A percentile compares a stretch with the other conserved stretches of the same genome.
These are phyloP conservation scores for Akanthomyces uredinophilus DNA, from an alignment of 2,329 filamentous ascomycete species.

Conservation along the genomic window DNA sequence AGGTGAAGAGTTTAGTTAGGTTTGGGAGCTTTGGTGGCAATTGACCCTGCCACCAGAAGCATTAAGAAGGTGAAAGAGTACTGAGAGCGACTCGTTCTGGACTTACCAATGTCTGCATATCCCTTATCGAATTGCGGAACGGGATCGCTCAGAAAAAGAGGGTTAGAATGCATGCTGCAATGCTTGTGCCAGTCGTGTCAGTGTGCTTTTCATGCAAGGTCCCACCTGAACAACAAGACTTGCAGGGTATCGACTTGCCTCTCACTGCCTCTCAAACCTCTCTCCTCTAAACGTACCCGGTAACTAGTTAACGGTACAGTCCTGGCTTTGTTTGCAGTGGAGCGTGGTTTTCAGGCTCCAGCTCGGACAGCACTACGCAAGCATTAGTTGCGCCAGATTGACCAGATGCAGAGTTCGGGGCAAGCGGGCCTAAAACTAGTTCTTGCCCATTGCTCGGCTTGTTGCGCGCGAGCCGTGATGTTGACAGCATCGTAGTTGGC, in stretches of 20 bases:
- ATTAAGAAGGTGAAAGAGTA: not conserved
- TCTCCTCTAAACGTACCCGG: no score
- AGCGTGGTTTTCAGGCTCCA: not conserved
- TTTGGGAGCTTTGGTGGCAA: not conserved
- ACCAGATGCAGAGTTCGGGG: not conserved
- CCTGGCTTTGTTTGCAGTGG: not conserved
- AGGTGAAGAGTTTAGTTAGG: no score
- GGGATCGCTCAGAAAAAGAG: not conserved
- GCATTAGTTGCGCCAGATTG: not conserved
- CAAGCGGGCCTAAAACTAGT: not conserved
- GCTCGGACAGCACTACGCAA: not conserved
- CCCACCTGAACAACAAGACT: not conserved
- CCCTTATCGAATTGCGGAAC: not conserved
- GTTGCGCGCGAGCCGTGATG: not conserved
- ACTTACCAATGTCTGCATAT: no score
- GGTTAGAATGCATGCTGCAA: not conserved
- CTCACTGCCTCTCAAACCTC: no score
- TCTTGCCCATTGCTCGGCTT: not conserved
- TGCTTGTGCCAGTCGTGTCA: no score
- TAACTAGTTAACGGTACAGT: not conserved
- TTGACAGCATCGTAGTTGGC: not conserved
- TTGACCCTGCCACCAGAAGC: not conserved
- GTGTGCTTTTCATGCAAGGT: not conserved
- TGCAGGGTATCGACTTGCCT: not conserved
- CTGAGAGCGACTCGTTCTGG: not conserved